Evolutionary conservation across 257 asterid species (phyloP), one percentile per base, ranked within the genome.

Genomic region (Sherardia arvensis): DNA sequence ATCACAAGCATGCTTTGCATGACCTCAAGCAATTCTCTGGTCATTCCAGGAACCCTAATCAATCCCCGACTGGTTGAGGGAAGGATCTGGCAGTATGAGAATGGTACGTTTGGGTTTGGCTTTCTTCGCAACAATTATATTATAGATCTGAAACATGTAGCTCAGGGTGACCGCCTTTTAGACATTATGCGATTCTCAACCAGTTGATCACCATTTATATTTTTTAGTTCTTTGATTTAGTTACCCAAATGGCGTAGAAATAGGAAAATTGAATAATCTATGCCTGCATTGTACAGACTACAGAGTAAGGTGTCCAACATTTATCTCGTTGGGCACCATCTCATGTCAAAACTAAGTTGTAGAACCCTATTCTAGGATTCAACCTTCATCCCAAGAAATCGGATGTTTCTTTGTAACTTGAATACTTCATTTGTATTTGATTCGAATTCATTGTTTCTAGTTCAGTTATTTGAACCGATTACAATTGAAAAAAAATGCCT

Each of bases 81-180:
- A 43, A 82, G 95, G 65, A 81, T 89, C 53, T 92, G 95, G 96
- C 85, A 71, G 73, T 88, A 88, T 55, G 69, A 57, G 64, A 78
- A 88, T 60, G 95, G 95, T 59, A 81, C 89, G 6, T 80, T 83
- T 53, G 98, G 98, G 38, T 91, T 84, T 63, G 98, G 97, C 34
- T 86, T 88, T 76, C 83, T 84, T 65, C 80, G 89, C 48, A 83
- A 88, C 61, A 60, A 79, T 66, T 74, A 72, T 58, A 69, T 84
- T 57, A 59, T 83, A 49, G 97, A 91, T 82, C 59, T 91, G 74
- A 86, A 79, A 82, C 90, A 72, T 68, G 77, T 91, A 33, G 84
- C 83, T 20, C 66, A 34, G 66, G 71, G 84, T 64, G 93, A 88
- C 26, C 73, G 33, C 59, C 69, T 88, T 64, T 71, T 85, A 38